Conservation (phyloP, 1,284 basidiomycete species). For the Cerrena zonata region DNA sequence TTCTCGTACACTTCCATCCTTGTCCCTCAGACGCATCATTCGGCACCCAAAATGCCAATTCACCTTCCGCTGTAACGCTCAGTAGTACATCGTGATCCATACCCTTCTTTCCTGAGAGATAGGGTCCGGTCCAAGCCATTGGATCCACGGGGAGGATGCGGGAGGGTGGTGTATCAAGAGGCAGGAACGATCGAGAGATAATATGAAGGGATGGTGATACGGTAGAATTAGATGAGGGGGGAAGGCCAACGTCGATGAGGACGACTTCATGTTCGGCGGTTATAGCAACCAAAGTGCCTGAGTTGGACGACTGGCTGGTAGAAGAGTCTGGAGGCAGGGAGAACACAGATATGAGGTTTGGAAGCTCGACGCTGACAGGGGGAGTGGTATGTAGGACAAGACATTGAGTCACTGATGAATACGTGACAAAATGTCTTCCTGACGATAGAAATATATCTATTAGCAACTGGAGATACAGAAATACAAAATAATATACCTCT, state of each 20-base stretch:
- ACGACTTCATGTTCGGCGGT: conserved; percentile 18
- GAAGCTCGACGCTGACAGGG: conserved; percentile 42
- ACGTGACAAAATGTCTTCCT: conserved; percentile 42
- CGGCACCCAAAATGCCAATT: conserved; percentile 78
- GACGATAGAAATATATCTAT: background rate
- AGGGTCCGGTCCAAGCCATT: conserved; percentile 73
- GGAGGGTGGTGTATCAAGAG: conserved; percentile 42
- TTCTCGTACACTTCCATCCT: conserved; percentile 67
- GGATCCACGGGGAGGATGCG: conserved; percentile 80
- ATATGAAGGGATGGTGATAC: conserved; percentile 32
- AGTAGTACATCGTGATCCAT: conserved; percentile 68
- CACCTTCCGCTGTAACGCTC: conserved; percentile 68
- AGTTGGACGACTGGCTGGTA: conserved; percentile 14
- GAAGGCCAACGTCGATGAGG: conserved; percentile 16
- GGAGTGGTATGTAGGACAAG: conserved; percentile 48
- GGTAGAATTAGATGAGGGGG: conserved; percentile 1
- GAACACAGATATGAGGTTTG: conserved; percentile 53
- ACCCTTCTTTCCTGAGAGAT: conserved; percentile 24
- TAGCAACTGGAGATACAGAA: background rate
- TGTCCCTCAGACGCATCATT: conserved; percentile 35
- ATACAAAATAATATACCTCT: conserved; percentile 35
- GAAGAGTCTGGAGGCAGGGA: conserved; percentile 42
- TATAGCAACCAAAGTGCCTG: conserved; percentile 22
- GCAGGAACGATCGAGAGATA: conserved; percentile 42
- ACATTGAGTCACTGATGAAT: conserved; percentile 35